A percentile compares a stretch with the other conserved stretches of the same genome.
Evolutionary conservation across 192 early-diverging fungal genomes (phyloP).

Genomic region (Podila verticillata): DNA sequence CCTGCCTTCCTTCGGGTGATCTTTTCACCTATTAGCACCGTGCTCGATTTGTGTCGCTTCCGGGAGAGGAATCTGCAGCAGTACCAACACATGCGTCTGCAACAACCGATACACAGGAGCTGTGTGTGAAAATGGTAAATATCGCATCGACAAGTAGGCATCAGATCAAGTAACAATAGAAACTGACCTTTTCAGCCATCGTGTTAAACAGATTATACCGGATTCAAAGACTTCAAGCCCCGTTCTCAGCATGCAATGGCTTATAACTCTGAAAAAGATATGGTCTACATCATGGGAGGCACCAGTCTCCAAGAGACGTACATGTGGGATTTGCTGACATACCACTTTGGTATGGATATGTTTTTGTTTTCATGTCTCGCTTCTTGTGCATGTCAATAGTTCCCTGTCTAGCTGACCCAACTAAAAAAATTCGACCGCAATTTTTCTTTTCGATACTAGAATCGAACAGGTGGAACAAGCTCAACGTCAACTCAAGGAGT

Average conservation of each 20-base stretch:
- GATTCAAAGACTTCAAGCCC: constrained; percentile 34
- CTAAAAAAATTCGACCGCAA: not conserved
- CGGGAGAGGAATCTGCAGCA: constrained; percentile 35
- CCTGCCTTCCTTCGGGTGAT: not conserved
- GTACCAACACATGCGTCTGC: constrained; percentile 27
- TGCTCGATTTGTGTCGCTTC: constrained; percentile 25
- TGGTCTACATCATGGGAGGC: constrained; percentile 48
- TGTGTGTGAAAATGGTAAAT: constrained; percentile 33
- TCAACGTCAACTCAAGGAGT: not conserved
- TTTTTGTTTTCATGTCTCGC: no score
- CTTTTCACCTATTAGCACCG: constrained; percentile 14
- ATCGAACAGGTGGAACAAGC: constrained; percentile 35
- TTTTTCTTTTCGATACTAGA: constrained; percentile 2
- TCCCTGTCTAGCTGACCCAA: no score
- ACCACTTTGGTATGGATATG: constrained; percentile 15
- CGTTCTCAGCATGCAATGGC: constrained; percentile 45
- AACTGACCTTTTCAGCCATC: not conserved
- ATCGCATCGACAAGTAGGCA: not conserved
- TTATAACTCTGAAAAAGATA: constrained; percentile 34
- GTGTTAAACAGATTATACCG: not conserved
- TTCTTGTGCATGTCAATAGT: not conserved
- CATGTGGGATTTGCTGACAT: constrained; percentile 20
- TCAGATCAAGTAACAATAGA: not conserved
- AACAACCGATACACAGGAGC: constrained; percentile 19
- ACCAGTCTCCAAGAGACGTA: constrained; percentile 4